phyloP scores from a whole-genome alignment of 768 basidiomycete species.

The Termitomyces sp. region DNA sequence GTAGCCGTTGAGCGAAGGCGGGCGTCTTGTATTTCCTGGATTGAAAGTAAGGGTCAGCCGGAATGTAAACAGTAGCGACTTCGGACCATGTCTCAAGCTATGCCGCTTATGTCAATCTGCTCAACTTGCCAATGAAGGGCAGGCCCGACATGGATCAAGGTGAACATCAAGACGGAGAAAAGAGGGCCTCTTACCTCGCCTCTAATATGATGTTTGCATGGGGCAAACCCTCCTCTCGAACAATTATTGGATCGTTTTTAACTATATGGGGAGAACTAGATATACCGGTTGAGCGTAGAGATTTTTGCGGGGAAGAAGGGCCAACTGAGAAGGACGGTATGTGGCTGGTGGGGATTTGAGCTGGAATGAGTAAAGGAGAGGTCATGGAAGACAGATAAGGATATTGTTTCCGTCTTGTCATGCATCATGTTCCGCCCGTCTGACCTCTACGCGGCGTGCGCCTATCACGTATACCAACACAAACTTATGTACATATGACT shows the following conservation, averaged over 20 bases:
- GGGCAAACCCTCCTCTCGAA: constrained; percentile 52
- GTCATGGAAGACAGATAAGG: constrained; percentile 2
- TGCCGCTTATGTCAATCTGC: constrained; percentile 17
- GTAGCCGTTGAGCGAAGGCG: constrained; percentile 47
- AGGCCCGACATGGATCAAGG: constrained; percentile 21
- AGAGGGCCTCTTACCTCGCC: constrained; percentile 54
- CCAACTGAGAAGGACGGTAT: constrained; percentile 15
- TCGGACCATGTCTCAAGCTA: constrained; percentile 28
- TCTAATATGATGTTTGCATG: constrained; percentile 53
- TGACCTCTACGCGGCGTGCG: background rate
- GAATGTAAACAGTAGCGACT: constrained; percentile 19
- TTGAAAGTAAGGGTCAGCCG: constrained; percentile 16
- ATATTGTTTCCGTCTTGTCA: background rate
- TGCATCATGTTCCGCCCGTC: background rate
- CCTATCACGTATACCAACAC: background rate
- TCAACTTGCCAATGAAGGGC: constrained; percentile 28
- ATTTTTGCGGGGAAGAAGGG: constrained; percentile 14
- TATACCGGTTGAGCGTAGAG: constrained; percentile 25
- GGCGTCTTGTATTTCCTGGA: constrained; percentile 60
- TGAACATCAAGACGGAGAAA: constrained; percentile 19
- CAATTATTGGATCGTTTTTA: constrained; percentile 34
- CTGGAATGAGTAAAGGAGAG: constrained; percentile 10
- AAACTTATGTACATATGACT: no score
- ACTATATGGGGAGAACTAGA: constrained; percentile 24
- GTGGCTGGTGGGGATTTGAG: constrained; percentile 5